These are phyloP conservation scores for Thinopyrum elongatum DNA, from an alignment of 176 grass and related monocot species.

Conservation along the genomic window DNA sequence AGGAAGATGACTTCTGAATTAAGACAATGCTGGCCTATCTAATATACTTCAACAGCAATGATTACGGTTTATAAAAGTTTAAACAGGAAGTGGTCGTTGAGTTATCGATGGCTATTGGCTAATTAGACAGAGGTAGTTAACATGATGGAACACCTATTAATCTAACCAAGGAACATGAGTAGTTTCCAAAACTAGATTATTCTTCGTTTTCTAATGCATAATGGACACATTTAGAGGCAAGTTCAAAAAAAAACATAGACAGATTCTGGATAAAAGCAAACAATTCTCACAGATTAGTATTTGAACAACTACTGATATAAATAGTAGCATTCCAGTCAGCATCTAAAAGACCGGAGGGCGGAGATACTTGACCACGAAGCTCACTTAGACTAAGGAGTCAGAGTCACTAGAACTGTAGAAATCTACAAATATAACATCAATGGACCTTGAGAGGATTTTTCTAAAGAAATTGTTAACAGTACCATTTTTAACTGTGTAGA, in stretches of 20 bases:
- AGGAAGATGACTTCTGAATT: constrained; percentile 38
- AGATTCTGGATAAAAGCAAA: neutral
- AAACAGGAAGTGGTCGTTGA: constrained; percentile 19
- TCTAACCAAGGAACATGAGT: neutral
- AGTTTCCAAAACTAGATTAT: constrained; percentile 12
- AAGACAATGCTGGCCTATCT: constrained; percentile 26
- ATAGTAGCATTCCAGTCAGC: neutral
- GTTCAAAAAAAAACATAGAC: neutral
- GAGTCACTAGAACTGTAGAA: neutral
- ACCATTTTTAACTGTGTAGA: neutral
- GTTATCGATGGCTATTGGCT: constrained; percentile 12
- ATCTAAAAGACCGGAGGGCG: neutral
- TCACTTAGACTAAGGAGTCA: constrained; percentile 2
- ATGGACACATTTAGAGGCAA: neutral
- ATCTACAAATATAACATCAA: neutral
- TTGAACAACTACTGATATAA: neutral
- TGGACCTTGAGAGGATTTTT: neutral
- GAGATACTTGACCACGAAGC: neutral
- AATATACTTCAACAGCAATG: constrained; percentile 29
- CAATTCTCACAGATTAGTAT: neutral
- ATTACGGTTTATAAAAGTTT: constrained; percentile 31
- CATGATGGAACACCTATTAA: neutral
- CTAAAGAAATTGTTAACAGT: neutral
- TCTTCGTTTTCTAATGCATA: neutral
- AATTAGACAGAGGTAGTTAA: constrained; percentile 9